Base-by-base conservation (phyloP, 2,329 filamentous ascomycete genomes). In the Immersiporthe knoxdaviesiana region DNA sequence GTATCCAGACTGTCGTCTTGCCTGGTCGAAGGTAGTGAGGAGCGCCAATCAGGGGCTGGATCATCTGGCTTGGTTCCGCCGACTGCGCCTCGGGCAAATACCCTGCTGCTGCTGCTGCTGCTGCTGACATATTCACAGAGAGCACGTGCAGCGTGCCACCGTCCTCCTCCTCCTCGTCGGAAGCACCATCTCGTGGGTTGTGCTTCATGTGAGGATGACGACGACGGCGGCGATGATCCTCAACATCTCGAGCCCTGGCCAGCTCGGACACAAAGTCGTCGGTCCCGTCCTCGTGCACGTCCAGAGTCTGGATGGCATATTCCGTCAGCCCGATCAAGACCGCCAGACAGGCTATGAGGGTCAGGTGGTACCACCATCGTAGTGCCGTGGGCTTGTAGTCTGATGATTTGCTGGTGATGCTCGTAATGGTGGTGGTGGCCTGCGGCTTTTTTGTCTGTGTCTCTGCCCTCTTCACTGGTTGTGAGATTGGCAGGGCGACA, bases 321-420 rank as follows among this genome's bases (percentile, higher is more conserved):
- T 70, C 65, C 3, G 68, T 70, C 61, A 70, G 7, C 0, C 65
- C 68, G 21, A 70, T 35, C 5, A 65, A 32, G 1, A 12, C 41
- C 7, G 68, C 68, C 16, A 70, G 68, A 12, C 54, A 61, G 5
- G 39, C 44, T 5, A 70, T 52, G 21, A 70, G 68, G n/a, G 37
- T 30, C 3, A 37, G 7, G 2, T 70, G 68, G 27, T 54, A 70
- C 65, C 68, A 70, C 68, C 68, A 70, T 27, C 68, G 62, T 3
- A 68, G 18, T 21, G 68, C 65, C 4, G 65, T 68, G 7, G 68
- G 68, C 27, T 68, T 70, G 47, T 70, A 68, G 6, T 70, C 65
- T n/a, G 62, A 16, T 11, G 30, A 24, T 24, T 14, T 64, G 62
- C 21, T 10, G 14, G 35, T 35, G 35, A n/a, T n/a, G n/a, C n/a